A percentile compares a stretch with the other conserved stretches of the same genome.
Evolutionary conservation across 78 protist genomes (phyloP).

Genomic region (Emiliania huxleyi): DNA sequence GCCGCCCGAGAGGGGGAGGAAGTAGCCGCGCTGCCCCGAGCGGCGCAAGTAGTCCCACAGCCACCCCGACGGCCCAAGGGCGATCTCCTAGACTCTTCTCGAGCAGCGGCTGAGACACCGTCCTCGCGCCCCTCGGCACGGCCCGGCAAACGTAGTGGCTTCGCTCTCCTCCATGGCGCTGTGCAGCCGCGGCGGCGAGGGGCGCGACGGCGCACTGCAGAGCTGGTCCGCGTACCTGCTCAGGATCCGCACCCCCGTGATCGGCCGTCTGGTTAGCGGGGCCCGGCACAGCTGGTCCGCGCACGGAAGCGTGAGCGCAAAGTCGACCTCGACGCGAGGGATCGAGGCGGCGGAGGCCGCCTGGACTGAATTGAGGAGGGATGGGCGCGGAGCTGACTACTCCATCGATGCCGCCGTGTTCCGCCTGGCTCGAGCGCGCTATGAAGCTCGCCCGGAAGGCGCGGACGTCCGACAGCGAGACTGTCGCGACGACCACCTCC

Average conservation of each 20-base stretch:
- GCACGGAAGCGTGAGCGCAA: not conserved
- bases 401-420: too few relatives aligned
- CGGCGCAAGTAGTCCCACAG: conserved; percentile 86
- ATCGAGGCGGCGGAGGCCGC: not conserved
- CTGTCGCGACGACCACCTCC: conserved; percentile 23
- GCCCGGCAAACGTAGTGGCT: too few relatives aligned
- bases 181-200: not conserved
- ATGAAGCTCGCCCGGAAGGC: not conserved
- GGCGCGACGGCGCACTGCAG: not conserved
- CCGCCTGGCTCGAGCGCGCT: not conserved
- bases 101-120: not conserved
- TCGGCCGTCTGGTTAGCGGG: too few relatives aligned
- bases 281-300: too few relatives aligned
- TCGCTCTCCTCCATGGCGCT: not conserved
- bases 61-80: conserved; percentile 4
- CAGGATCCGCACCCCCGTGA: too few relatives aligned
- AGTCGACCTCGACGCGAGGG: not conserved
- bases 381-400: too few relatives aligned
- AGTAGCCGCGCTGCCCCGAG: conserved; percentile 71
- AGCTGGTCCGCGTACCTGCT: not conserved
- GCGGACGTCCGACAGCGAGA: not conserved
- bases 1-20: conserved; percentile 86
- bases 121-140: not conserved
- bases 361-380: too few relatives aligned
- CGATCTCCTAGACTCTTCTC: not conserved